phyloP scores from a whole-genome alignment of 148 eudicot species.

The Amaranthus cruentus region DNA sequence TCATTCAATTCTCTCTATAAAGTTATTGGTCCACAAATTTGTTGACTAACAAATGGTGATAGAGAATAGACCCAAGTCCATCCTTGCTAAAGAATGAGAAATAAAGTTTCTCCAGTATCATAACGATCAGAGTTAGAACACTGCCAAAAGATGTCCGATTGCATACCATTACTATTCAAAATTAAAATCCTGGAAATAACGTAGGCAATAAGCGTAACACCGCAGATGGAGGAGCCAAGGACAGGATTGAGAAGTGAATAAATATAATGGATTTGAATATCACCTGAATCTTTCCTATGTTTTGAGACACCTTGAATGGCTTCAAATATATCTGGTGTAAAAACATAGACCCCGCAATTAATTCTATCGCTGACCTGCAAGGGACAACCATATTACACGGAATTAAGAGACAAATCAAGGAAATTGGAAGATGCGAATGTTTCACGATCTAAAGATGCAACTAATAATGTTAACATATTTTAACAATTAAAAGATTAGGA shows the following conservation, averaged over 20 bases:
- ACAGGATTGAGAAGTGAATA: neutral
- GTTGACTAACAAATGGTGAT: too few species aligned
- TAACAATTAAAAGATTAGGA: neutral
- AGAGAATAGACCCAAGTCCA: too few species aligned
- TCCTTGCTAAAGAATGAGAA: too few species aligned
- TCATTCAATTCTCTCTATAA: too few species aligned
- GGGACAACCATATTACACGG: conserved; percentile 11
- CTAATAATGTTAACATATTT: neutral
- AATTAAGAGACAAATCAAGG: neutral
- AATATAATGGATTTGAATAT: neutral
- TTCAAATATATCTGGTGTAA: conserved; percentile 55
- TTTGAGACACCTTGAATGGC: conserved; percentile 60
- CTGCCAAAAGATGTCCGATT: too few species aligned
- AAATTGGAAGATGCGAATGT: neutral
- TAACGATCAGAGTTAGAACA: too few species aligned
- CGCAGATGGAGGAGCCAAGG: neutral
- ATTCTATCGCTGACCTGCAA: conserved; percentile 73
- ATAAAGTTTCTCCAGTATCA: too few species aligned
- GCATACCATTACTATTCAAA: too few species aligned
- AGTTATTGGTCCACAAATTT: too few species aligned
- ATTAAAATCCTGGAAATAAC: neutral
- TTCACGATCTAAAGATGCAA: conserved; percentile 1
- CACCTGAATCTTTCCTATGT: conserved; percentile 62
- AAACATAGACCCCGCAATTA: conserved; percentile 72
- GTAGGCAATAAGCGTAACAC: neutral